phyloP scores from a whole-genome alignment of 331 rosid genomes.

The Spiraea crenata region DNA sequence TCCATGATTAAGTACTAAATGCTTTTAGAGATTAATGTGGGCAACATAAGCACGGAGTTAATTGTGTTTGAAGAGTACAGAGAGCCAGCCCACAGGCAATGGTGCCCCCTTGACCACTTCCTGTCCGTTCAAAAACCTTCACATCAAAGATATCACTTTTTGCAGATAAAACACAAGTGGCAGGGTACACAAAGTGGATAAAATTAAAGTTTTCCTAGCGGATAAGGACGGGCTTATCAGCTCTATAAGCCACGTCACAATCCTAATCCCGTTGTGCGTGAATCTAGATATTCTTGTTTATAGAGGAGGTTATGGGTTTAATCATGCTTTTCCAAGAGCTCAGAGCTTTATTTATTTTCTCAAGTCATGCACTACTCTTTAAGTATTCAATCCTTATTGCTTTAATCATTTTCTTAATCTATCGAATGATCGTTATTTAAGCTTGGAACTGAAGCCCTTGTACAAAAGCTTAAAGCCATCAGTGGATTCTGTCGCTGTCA shows the following conservation, averaged over 20 bases:
- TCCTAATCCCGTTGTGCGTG: slow-evolving; percentile 38
- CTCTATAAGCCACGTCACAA: slow-evolving; percentile 40
- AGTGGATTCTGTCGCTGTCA: no score
- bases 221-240: slow-evolving; percentile 55
- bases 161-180: slow-evolving; percentile 25
- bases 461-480: no score
- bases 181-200: slow-evolving; percentile 26
- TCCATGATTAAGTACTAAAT: no score
- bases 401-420: no score
- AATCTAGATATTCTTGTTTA: slow-evolving; percentile 26
- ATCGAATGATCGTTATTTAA: no score
- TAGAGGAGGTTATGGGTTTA: not conserved
- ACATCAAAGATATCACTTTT: slow-evolving; percentile 16
- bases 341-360: not conserved
- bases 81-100: not conserved
- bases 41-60: not conserved
- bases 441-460: no score
- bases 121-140: slow-evolving; percentile 6
- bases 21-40: not conserved
- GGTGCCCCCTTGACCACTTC: slow-evolving; percentile 28
- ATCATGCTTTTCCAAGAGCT: not conserved
- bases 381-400: no score
- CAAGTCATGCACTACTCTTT: not conserved
- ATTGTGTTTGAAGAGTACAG: no score
- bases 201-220: slow-evolving; percentile 22